Conservation (phyloP, 768 basidiomycete genomes). For the Fomitopsis serialis region DNA sequence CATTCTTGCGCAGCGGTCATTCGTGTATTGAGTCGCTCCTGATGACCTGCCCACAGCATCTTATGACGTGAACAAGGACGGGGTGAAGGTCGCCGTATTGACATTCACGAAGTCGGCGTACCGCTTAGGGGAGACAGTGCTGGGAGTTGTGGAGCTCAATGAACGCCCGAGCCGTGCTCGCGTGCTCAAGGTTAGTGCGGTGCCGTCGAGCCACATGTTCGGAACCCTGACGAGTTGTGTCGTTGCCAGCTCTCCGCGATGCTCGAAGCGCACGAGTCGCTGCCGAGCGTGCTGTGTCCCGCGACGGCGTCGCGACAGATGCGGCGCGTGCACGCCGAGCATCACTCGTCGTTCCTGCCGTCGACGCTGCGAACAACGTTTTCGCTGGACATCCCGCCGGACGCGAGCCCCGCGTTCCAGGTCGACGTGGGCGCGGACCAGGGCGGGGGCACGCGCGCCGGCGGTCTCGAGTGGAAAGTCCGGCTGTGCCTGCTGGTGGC, state of each 20-base stretch:
- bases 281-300: conserved; percentile 57
- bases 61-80: conserved; percentile 94
- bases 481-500: conserved; percentile 82
- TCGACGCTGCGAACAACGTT: conserved; percentile 78
- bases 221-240: neutral
- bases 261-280: conserved; percentile 83
- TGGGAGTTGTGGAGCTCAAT: conserved; percentile 87
- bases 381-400: conserved; percentile 87
- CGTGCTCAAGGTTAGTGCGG: conserved; percentile 70
- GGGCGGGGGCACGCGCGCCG: conserved; percentile 25
- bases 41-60: conserved; percentile 48
- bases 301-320: conserved; percentile 45
- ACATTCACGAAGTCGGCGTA: conserved; percentile 92
- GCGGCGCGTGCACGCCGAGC: conserved; percentile 79
- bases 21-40: conserved; percentile 1
- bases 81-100: conserved; percentile 80
- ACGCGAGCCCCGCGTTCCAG: conserved; percentile 84
- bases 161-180: conserved; percentile 57
- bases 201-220: neutral
- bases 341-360: conserved; percentile 70
- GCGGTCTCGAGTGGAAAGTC: conserved; percentile 91
- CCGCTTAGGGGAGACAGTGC: conserved; percentile 86
- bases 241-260: conserved; percentile 73
- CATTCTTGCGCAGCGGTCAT: neutral
- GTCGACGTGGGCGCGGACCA: conserved; percentile 43